Evolutionary conservation across 2,329 filamentous ascomycete genomes (phyloP).

Genomic region (Ophiostoma tasmaniense): DNA sequence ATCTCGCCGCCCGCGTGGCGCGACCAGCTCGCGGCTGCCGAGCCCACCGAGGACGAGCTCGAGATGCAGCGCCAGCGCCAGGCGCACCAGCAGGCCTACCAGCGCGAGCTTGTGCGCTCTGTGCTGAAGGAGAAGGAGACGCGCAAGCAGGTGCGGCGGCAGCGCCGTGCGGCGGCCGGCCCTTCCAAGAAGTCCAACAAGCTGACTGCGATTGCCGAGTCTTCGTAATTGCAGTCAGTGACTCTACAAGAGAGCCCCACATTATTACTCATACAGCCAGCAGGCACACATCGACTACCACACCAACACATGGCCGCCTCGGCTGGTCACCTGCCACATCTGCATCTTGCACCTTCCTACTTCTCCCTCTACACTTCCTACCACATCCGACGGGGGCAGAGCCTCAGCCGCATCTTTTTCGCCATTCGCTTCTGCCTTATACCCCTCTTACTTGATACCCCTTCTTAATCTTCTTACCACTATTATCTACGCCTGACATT

Average conservation of each 20-base stretch:
- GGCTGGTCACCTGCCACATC: background rate
- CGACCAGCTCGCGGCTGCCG: slow-evolving; percentile 19
- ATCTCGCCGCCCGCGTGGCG: slow-evolving; percentile 28
- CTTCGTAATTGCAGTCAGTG: too few species aligned
- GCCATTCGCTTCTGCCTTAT: slow-evolving; percentile 7
- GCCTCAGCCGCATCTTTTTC: slow-evolving; percentile 6
- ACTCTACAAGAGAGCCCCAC: background rate
- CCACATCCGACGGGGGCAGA: background rate
- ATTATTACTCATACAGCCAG: background rate
- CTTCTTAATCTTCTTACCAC: background rate
- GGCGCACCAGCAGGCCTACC: slow-evolving; percentile 42
- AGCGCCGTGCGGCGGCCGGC: slow-evolving; percentile 18
- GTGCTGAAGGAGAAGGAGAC: slow-evolving; percentile 48
- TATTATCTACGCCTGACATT: background rate
- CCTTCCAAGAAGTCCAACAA: slow-evolving; percentile 40
- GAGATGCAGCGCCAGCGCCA: slow-evolving; percentile 43
- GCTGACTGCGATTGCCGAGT: slow-evolving; percentile 42
- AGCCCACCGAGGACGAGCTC: slow-evolving; percentile 39
- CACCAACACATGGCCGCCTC: background rate
- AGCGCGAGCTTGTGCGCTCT: slow-evolving; percentile 45
- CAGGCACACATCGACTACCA: background rate
- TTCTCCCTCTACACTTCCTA: background rate
- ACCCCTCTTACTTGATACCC: slow-evolving; percentile 5
- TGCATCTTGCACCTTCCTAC: too few species aligned
- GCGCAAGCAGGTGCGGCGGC: slow-evolving; percentile 36